Evolutionary conservation across 2,329 filamentous ascomycete species (phyloP).

Genomic region (Ophiostoma angusticollis): DNA sequence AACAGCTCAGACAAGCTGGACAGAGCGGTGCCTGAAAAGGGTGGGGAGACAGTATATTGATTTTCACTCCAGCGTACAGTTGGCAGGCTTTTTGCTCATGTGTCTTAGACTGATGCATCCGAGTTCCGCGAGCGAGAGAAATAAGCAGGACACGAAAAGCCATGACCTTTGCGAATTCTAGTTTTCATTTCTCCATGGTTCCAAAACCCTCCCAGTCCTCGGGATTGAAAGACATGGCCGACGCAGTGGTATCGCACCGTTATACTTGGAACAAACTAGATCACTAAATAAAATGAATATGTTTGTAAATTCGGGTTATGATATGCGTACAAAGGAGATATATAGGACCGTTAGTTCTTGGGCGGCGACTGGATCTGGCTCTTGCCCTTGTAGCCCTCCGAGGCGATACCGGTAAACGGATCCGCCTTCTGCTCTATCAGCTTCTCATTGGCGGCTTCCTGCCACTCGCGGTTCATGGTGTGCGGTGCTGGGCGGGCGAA

Average conservation of each 20-base stretch:
- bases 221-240: no score
- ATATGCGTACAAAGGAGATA: background rate
- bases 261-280: no score
- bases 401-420: slow-evolving; percentile 72
- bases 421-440: slow-evolving; percentile 77
- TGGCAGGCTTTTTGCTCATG: background rate
- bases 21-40: slow-evolving; percentile 33
- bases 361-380: slow-evolving; percentile 64
- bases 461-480: slow-evolving; percentile 95
- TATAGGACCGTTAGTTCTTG: slow-evolving; percentile 26
- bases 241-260: no score
- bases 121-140: no score
- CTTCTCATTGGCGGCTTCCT: slow-evolving; percentile 90
- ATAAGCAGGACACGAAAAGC: no score
- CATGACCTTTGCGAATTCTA: no score
- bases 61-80: no score
- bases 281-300: slow-evolving; percentile 1
- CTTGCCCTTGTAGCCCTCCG: slow-evolving; percentile 64
- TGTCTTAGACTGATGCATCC: no score
- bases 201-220: no score
- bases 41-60: no score
- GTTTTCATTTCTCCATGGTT: no score
- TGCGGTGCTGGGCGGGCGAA: slow-evolving; percentile 61
- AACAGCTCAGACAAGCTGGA: slow-evolving; percentile 32
- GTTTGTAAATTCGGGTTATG: background rate